Evolutionary conservation across 345 rosid genomes (phyloP).

Genomic region (Rhizophora mangle): DNA sequence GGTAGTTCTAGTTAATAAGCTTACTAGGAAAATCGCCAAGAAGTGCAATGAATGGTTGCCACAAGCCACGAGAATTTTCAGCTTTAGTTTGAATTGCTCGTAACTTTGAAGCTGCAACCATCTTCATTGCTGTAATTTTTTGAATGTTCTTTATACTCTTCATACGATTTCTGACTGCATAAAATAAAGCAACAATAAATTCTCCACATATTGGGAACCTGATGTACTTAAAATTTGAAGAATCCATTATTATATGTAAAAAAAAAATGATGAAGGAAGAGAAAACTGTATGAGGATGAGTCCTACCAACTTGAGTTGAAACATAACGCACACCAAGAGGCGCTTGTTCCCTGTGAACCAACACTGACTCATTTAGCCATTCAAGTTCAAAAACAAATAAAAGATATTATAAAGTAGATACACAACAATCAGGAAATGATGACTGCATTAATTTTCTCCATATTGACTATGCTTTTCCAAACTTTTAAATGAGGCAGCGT

Average conservation of each 20-base stretch:
- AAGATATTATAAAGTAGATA: background rate
- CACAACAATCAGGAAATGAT: background rate
- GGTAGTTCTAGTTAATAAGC: constrained; percentile 10
- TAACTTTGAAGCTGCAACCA: constrained; percentile 99
- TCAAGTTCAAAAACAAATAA: background rate
- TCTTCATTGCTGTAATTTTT: constrained; percentile 99
- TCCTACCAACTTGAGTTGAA: constrained; percentile 92
- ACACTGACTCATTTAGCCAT: constrained; percentile 12
- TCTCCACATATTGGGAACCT: background rate
- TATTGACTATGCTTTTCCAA: too few species aligned
- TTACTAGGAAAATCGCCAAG: constrained; percentile 69
- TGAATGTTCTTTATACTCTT: constrained; percentile 98
- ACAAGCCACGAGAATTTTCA: constrained; percentile 96
- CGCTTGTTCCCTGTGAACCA: constrained; percentile 66
- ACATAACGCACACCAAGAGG: constrained; percentile 66
- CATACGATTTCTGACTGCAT: constrained; percentile 92
- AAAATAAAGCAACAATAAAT: constrained; percentile 15
- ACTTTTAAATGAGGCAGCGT: too few species aligned
- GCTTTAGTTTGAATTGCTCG: constrained; percentile 76
- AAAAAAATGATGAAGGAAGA: background rate
- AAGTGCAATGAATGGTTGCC: constrained; percentile 89
- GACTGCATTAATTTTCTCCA: background rate
- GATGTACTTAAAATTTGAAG: background rate
- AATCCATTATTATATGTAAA: background rate
- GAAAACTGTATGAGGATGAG: background rate